A percentile compares a stretch with the other conserved stretches of the same genome.
Evolutionary conservation across 495 filamentous ascomycete genomes (phyloP).

Genomic region (Penicillium cataractarum): DNA sequence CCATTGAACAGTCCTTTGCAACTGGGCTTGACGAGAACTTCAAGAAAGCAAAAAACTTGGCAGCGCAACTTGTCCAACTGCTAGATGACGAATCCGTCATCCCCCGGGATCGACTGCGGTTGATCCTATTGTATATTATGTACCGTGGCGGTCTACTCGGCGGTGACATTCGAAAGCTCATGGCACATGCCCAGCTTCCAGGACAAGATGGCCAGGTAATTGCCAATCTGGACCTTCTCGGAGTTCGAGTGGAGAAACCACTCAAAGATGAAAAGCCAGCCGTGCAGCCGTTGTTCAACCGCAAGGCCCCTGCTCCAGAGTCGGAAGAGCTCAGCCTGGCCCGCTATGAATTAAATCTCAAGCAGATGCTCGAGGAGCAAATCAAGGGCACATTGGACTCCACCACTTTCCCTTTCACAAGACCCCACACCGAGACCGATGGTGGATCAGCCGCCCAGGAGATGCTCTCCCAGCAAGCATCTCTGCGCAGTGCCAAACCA

Average conservation of each 20-base stretch:
- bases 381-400: slow-evolving; percentile 58
- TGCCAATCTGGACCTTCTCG: slow-evolving; percentile 79
- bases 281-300: slow-evolving; percentile 66
- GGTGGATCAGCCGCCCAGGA: slow-evolving; percentile 55
- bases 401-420: slow-evolving; percentile 76
- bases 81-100: slow-evolving; percentile 77
- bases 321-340: slow-evolving; percentile 57
- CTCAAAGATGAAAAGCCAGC: slow-evolving; percentile 76
- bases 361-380: slow-evolving; percentile 71
- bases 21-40: slow-evolving; percentile 93
- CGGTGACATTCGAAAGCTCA: slow-evolving; percentile 82
- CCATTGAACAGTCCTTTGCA: slow-evolving; percentile 81
- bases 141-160: slow-evolving; percentile 85
- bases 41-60: slow-evolving; percentile 84
- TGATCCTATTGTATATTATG: slow-evolving; percentile 83
- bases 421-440: slow-evolving; percentile 70
- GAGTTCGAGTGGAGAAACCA: slow-evolving; percentile 70
- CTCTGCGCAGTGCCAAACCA: slow-evolving; percentile 84
- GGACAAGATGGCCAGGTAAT: slow-evolving; percentile 72
- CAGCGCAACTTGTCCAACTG: slow-evolving; percentile 81
- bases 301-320: slow-evolving; percentile 53
- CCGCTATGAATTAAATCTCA: slow-evolving; percentile 58
- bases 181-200: slow-evolving; percentile 80
- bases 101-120: slow-evolving; percentile 74
- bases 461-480: slow-evolving; percentile 65